Evolutionary conservation across 495 filamentous ascomycete genomes (phyloP), one percentile per base, ranked within the genome.

Genomic region (Tuber melanosporum): DNA sequence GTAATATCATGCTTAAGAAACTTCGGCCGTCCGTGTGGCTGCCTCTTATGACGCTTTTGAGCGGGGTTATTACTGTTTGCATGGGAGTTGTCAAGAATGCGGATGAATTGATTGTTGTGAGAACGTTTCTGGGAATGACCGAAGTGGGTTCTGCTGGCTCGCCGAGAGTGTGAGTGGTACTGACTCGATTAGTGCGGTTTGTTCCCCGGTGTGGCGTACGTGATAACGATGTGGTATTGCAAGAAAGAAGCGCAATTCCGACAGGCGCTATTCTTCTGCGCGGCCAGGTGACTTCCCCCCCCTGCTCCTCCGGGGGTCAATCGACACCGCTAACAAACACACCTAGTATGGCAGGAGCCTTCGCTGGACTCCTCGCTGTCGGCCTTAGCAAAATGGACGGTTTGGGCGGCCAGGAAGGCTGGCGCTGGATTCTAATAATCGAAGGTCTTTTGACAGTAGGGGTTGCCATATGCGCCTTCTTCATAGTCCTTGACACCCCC

Each of bases 401-500:
- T 7, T 82, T 92, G 6, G 90, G 86, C 0, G 87, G 88, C 1
- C 86, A 90, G 41, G 87, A 87, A 66, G 91, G 91, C 43, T 93
- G 91, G 91, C 87, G 90, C 70, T 93, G 91, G 92, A 93, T 94
- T 73, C 90, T 91, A 79, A 90, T 92, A 75, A 84, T 91, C 42
- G 87, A 92, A 84, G 90, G 89, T 15, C 80, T 87, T 7, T 80
- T 85, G 36, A 91, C 91, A 0, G 83, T 87, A 3, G 77, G 83
- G 42, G 49, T 89, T 12, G 87, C 87, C 8, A 73, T 86, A 20
- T 69, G 82, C n/a, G 83, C 87, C 47, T 86, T 86, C 26, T 89
- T 88, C 72, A 49, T 90, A 39, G 87, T 91, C 12, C 86, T 87
- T 15, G 89, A 91, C 80, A 89, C 86, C 86, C 90, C 90, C 0